Percentiles rank a stretch among this genome's conserved stretches.
Conservation (phyloP, 2,329 filamentous ascomycete genomes). For the Macrophomina pseudophaseolina region DNA sequence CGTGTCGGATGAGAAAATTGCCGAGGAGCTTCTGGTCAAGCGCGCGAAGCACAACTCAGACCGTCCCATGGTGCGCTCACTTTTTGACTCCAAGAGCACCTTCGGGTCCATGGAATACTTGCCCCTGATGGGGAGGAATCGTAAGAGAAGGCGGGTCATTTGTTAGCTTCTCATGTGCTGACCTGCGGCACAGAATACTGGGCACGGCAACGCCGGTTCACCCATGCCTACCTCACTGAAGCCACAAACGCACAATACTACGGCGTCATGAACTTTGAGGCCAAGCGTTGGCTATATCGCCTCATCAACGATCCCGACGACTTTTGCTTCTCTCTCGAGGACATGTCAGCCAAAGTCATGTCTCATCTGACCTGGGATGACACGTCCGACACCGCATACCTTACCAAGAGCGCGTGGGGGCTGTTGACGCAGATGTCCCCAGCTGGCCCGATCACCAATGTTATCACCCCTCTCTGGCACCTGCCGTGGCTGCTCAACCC, state of each 20-base stretch:
- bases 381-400: conserved; percentile 53
- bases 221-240: conserved; percentile 57
- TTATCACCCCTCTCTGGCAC: conserved; percentile 61
- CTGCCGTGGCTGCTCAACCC: conserved; percentile 57
- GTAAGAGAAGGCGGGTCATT: conserved; percentile 42
- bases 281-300: conserved; percentile 58
- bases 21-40: conserved; percentile 60
- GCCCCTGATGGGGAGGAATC: conserved; percentile 61
- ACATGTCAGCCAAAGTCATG: conserved; percentile 65
- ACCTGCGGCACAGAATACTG: conserved; percentile 52
- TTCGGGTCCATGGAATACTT: conserved; percentile 62
- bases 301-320: conserved; percentile 57
- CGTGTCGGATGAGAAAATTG: conserved; percentile 58
- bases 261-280: conserved; percentile 59
- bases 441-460: conserved; percentile 63
- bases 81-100: conserved; percentile 61
- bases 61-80: conserved; percentile 54
- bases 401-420: conserved; percentile 60
- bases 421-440: conserved; percentile 63
- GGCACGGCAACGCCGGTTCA: conserved; percentile 60
- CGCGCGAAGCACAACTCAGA: conserved; percentile 59
- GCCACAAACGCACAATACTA: conserved; percentile 52
- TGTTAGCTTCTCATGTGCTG: background rate
- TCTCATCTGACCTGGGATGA: conserved; percentile 61
- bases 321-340: conserved; percentile 58